These are phyloP conservation scores for Yamadazyma phyllophila DNA, from an alignment of 805 yeast species.

Conservation along the genomic window DNA sequence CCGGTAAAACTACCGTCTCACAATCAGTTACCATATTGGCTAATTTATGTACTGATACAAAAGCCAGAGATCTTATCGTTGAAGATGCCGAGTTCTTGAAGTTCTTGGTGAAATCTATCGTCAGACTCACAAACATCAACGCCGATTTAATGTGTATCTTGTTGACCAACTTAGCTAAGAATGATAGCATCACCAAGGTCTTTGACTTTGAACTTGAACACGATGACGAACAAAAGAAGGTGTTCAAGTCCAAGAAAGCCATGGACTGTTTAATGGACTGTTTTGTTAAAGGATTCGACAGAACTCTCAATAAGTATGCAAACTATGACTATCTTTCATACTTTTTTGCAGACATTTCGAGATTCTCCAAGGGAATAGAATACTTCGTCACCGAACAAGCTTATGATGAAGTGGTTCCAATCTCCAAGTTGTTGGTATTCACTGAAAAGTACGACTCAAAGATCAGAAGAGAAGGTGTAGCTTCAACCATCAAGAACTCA, in stretches of 20 bases:
- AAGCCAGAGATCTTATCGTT: slow-evolving; percentile 62
- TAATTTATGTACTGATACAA: slow-evolving; percentile 72
- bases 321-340: slow-evolving; percentile 80
- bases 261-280: slow-evolving; percentile 85
- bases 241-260: slow-evolving; percentile 56
- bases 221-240: slow-evolving; percentile 32
- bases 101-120: slow-evolving; percentile 47
- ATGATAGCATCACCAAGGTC: slow-evolving; percentile 56
- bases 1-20: slow-evolving; percentile 54
- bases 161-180: slow-evolving; percentile 81
- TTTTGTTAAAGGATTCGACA: slow-evolving; percentile 80
- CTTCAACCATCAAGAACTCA: slow-evolving; percentile 87
- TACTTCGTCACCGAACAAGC: slow-evolving; percentile 71
- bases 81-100: slow-evolving; percentile 57
- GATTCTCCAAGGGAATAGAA: slow-evolving; percentile 69
- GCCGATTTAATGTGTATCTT: slow-evolving; percentile 84
- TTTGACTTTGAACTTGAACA: slow-evolving; percentile 38
- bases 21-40: slow-evolving; percentile 78
- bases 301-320: slow-evolving; percentile 68
- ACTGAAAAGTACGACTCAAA: slow-evolving; percentile 77
- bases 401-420: slow-evolving; percentile 75
- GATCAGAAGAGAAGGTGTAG: slow-evolving; percentile 87
- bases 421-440: slow-evolving; percentile 77
- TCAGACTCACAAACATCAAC: slow-evolving; percentile 56
- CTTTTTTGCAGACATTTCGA: slow-evolving; percentile 86